Evolutionary conservation across 257 asterid species (phyloP), one percentile per base, ranked within the genome.

Genomic region (Capsicum pubescens): DNA sequence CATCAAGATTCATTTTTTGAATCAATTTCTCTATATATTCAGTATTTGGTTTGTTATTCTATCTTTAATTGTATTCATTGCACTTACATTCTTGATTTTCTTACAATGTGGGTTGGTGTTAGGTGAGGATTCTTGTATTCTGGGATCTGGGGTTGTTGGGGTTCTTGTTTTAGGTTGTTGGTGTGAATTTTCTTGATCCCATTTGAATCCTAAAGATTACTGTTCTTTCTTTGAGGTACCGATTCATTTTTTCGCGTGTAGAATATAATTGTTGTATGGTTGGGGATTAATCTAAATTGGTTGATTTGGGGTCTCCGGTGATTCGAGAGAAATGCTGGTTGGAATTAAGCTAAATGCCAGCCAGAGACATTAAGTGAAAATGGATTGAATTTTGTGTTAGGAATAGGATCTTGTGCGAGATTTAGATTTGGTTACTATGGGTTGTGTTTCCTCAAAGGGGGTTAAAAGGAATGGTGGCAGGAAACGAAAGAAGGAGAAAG

Each of bases 371-470:
- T 89, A 57, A 89, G 86, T 87, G 88, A 86, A 82, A 87, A 82
- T 85, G 90, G 86, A 81, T 32, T 89, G 80, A 88, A 80, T 72
- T 69, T 88, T 68, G 85, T 89, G 84, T 82, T 87, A 83, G 87
- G 72, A 80, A 87, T 39, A 83, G 88, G 71, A 66, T 81, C 70
- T 81, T 16, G 80, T 68, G 67, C 92, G 87, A 92, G 63, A 89
- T 90, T 85, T 89, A 86, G 66, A 72, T 85, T 64, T 83, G 84
- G 35, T 82, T 72, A 86, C 84, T 42, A 93, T 95, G 98, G 98
- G 98, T 54, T 95, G 98, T 86, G 85, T 92, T 89, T 95, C 93
- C 89, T 91, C 98, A 42, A 95, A 95, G 89, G 96, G 94, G 68
- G 89, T 84, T 19, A 71, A 14, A 84, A 87, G 36, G 91, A 89